phyloP scores from a whole-genome alignment of 1,284 basidiomycete genomes.

The Pulchroboletus neoregius region DNA sequence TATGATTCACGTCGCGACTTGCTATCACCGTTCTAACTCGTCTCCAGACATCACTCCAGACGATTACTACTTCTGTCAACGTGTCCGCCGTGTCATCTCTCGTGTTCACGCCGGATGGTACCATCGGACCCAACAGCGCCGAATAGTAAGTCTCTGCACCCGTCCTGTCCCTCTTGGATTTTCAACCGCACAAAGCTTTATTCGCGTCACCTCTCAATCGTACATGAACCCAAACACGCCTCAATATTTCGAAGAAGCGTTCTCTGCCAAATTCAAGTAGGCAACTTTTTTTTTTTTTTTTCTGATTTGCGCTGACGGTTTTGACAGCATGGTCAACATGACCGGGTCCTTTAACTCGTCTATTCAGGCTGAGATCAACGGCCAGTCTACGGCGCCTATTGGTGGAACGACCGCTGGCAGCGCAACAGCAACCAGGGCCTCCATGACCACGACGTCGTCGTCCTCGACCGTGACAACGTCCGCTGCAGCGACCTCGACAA shows the following conservation, averaged over 20 bases:
- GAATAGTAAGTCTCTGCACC: conserved; percentile 50
- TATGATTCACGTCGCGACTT: too few relatives aligned
- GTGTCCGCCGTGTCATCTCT: conserved; percentile 53
- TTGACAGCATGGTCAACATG: conserved; percentile 62
- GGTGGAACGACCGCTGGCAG: conserved; percentile 33
- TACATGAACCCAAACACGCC: conserved; percentile 50
- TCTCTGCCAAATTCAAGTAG: conserved; percentile 78
- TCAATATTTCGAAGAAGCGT: conserved; percentile 61
- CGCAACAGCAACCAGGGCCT: too few relatives aligned
- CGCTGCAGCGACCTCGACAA: conserved; percentile 7
- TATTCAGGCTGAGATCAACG: conserved; percentile 53
- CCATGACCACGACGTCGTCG: too few relatives aligned
- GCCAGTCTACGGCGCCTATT: conserved; percentile 54
- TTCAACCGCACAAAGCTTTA: too few relatives aligned
- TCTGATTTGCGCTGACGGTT: too few relatives aligned
- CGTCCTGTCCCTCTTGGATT: too few relatives aligned
- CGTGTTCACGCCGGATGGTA: conserved; percentile 55
- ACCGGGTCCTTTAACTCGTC: conserved; percentile 56
- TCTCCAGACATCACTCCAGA: conserved; percentile 65
- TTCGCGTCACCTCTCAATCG: conserved; percentile 62
- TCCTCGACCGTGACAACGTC: too few relatives aligned
- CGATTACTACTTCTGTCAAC: conserved; percentile 53
- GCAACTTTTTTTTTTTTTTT: conserved; percentile 24
- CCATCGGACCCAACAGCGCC: conserved; percentile 55
- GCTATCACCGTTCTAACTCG: too few relatives aligned